A percentile compares a stretch with the other conserved stretches of the same genome.
Evolutionary conservation across 2,329 filamentous ascomycete genomes (phyloP).

Genomic region (Bisporella sp.): DNA sequence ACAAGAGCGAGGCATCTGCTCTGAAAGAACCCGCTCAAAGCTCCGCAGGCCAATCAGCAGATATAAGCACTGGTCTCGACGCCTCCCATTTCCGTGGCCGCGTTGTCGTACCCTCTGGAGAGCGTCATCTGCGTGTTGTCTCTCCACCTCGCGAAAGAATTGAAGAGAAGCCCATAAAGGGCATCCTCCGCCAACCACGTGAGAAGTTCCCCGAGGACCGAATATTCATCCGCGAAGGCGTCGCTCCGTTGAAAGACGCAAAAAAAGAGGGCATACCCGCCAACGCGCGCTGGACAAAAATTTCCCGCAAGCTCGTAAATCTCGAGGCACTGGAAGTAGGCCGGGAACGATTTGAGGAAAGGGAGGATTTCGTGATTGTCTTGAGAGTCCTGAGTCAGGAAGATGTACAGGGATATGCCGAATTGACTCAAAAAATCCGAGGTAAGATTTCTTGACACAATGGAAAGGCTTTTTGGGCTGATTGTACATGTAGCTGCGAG

Average conservation of each 20-base stretch:
- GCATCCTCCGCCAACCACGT: conserved; percentile 82
- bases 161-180: conserved; percentile 61
- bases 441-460: conserved; percentile 41
- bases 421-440: conserved; percentile 74
- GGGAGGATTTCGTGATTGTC: conserved; percentile 88
- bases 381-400: conserved; percentile 79
- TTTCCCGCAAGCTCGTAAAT: conserved; percentile 81
- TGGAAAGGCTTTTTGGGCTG: neutral
- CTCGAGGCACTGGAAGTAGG: conserved; percentile 78
- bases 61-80: conserved; percentile 16
- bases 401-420: conserved; percentile 82
- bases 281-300: conserved; percentile 88
- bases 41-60: conserved; percentile 7
- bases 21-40: conserved; percentile 9
- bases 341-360: conserved; percentile 86
- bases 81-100: conserved; percentile 19
- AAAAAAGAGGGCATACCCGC: conserved; percentile 68
- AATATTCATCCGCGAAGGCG: conserved; percentile 78
- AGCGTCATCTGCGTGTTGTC: conserved; percentile 48
- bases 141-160: conserved; percentile 61
- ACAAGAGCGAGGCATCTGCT: conserved; percentile 14
- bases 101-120: conserved; percentile 15
- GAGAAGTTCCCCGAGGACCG: conserved; percentile 81
- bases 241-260: conserved; percentile 87
- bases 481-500: conserved; percentile 14